Conservation (phyloP, 371 early-diverging fungal species). For the Choanephora cucurbitarum region DNA sequence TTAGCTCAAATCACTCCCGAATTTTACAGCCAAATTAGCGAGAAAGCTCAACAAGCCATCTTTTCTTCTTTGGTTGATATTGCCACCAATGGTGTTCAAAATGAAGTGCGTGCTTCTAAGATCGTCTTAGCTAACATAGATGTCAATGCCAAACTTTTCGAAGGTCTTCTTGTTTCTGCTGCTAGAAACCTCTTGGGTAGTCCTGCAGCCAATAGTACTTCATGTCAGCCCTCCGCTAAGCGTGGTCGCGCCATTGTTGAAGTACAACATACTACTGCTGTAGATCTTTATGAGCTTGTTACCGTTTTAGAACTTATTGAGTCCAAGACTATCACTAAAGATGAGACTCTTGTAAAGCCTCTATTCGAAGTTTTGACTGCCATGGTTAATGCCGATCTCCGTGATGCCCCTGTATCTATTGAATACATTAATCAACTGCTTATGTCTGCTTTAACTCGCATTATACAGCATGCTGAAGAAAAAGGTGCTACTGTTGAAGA, state of each 20-base stretch:
- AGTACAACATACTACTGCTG: constrained; percentile 16
- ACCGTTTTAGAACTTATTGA: constrained; percentile 74
- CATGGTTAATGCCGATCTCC: constrained; percentile 63
- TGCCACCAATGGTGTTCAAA: constrained; percentile 63
- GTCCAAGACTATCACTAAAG: constrained; percentile 52
- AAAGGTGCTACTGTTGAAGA: constrained; percentile 43
- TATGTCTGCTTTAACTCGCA: constrained; percentile 71
- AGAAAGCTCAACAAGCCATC: constrained; percentile 52
- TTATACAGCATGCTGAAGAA: constrained; percentile 62
- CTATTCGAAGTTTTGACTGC: constrained; percentile 76
- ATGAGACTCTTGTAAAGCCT: constrained; percentile 57
- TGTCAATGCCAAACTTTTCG: constrained; percentile 54
- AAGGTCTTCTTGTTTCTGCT: constrained; percentile 21
- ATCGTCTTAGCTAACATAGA: constrained; percentile 55
- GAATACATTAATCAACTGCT: constrained; percentile 90
- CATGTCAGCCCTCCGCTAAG: constrained; percentile 21
- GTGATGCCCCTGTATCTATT: constrained; percentile 62
- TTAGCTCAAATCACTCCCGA: constrained; percentile 59
- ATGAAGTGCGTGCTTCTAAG: constrained; percentile 63
- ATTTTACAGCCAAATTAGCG: constrained; percentile 54
- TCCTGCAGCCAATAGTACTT: constrained; percentile 3
- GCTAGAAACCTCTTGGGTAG: constrained; percentile 29
- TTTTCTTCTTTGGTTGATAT: constrained; percentile 67
- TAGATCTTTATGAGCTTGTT: constrained; percentile 60
- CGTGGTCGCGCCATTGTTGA: constrained; percentile 34